These are phyloP conservation scores for Saccharum spontaneum DNA, from an alignment of 176 grass and related monocot species.

Conservation along the genomic window DNA sequence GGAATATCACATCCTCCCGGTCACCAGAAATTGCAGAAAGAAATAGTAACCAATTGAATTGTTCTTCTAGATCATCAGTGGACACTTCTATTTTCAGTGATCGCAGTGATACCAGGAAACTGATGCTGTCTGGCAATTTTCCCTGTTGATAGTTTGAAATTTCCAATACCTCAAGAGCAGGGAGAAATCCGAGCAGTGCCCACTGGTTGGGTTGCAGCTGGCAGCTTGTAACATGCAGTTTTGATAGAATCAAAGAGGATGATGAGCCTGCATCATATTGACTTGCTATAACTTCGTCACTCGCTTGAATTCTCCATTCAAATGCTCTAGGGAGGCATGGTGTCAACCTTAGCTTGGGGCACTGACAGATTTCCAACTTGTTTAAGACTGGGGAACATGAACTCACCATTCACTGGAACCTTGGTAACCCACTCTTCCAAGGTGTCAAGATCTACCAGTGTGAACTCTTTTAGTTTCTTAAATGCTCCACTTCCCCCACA, in stretches of 20 bases:
- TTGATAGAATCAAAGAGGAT: neutral
- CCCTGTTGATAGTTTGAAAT: neutral
- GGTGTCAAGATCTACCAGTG: neutral
- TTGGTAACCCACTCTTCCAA: neutral
- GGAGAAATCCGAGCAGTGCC: neutral
- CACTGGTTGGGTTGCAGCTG: neutral
- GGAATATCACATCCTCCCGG: neutral
- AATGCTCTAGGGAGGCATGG: neutral
- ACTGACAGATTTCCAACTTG: neutral
- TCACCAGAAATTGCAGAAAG: neutral
- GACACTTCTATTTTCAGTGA: neutral
- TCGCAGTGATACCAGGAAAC: neutral
- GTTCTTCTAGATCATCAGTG: neutral
- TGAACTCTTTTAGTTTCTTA: neutral
- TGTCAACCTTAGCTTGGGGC: neutral
- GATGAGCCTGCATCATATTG: neutral
- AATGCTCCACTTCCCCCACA: slow-evolving; percentile 12
- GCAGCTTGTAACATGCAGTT: neutral
- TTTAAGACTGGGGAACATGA: neutral
- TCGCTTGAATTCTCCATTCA: neutral
- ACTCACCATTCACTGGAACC: neutral
- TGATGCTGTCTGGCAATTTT: neutral
- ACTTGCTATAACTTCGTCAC: neutral
- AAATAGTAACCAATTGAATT: neutral
- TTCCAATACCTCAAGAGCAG: neutral